Evolutionary conservation across 768 basidiomycete species (phyloP).

Genomic region (Suillus sp.): DNA sequence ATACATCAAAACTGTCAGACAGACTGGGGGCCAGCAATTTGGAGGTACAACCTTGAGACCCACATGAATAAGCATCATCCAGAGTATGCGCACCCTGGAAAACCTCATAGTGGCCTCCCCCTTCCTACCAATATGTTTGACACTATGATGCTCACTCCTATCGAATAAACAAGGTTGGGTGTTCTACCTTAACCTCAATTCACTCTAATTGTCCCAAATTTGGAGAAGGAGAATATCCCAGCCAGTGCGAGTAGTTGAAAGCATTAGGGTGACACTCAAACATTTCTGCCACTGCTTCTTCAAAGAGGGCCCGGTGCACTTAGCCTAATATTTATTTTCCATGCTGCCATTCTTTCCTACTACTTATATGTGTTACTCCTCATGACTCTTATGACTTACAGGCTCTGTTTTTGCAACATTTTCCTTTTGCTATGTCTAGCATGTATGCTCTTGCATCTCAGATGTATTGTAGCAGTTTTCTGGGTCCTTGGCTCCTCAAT

Average conservation of each 20-base stretch:
- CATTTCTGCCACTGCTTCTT: no score
- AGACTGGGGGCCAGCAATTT: background rate
- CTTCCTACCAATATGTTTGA: constrained; percentile 3
- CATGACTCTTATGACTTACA: no score
- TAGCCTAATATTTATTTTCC: no score
- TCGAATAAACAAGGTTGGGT: background rate
- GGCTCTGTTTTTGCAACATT: no score
- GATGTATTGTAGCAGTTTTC: no score
- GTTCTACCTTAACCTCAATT: background rate
- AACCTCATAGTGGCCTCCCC: background rate
- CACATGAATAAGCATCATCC: constrained; percentile 4
- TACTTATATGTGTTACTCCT: no score
- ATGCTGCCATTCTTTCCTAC: no score
- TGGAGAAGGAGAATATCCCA: background rate
- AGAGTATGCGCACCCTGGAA: constrained; percentile 5
- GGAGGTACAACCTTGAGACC: constrained; percentile 12
- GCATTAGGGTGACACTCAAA: no score
- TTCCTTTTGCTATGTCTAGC: no score
- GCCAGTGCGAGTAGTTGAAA: background rate
- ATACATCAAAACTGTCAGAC: background rate
- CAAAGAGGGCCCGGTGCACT: no score
- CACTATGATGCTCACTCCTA: background rate
- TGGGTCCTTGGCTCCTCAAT: no score
- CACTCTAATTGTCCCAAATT: background rate
- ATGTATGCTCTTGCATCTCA: no score